phyloP scores from a whole-genome alignment of 768 basidiomycete species.

The Mycena kentingensis region DNA sequence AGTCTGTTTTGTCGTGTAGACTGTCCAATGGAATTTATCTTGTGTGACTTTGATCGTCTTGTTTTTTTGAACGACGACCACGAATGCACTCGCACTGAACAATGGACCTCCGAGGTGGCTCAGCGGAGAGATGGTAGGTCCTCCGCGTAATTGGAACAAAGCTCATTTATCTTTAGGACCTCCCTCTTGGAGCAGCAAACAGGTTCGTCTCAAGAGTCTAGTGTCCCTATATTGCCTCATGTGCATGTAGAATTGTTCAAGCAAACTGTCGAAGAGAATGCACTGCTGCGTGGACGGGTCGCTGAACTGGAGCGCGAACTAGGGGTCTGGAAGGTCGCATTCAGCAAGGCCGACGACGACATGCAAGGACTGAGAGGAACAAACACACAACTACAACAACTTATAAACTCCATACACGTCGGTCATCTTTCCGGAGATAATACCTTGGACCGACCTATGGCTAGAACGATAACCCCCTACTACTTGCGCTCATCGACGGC shows the following conservation, averaged over 20 bases:
- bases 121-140: no score
- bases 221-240: not conserved
- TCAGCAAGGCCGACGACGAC: conserved; percentile 36
- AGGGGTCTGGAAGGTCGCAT: conserved; percentile 42
- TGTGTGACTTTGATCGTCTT: not conserved
- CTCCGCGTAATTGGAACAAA: not conserved
- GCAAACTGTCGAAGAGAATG: conserved; percentile 34
- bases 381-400: conserved; percentile 32
- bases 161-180: conserved; percentile 27
- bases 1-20: not conserved
- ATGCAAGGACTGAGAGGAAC: conserved; percentile 30
- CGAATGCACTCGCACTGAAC: not conserved
- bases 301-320: conserved; percentile 43
- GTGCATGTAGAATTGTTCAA: conserved; percentile 30
- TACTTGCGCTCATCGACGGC: conserved; percentile 49
- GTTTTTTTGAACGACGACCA: not conserved
- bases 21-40: not conserved
- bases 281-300: conserved; percentile 30
- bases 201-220: conserved; percentile 20
- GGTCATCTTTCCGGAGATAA: conserved; percentile 5
- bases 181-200: conserved; percentile 37
- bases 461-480: conserved; percentile 43
- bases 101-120: no score
- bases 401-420: conserved; percentile 35
- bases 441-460: not conserved